Evolutionary conservation across 805 yeast species (phyloP).

Genomic region (Suhomyces kilbournensis): DNA sequence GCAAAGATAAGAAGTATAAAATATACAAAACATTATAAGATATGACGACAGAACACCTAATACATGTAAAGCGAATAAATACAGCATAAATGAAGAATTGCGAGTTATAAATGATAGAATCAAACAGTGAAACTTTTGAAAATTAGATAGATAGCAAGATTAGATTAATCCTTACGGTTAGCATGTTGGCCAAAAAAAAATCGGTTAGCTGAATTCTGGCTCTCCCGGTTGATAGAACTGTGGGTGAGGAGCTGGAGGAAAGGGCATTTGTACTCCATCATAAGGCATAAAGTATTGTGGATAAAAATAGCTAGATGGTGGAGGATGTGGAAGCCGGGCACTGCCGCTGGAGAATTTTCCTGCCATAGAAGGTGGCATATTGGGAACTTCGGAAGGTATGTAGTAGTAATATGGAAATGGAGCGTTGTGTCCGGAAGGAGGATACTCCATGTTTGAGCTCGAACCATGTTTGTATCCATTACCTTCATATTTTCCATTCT

Average conservation of each 20-base stretch:
- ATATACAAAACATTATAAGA: too few relatives aligned
- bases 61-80: not conserved
- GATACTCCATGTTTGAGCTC: not conserved
- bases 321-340: constrained; percentile 19
- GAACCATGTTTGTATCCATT: not conserved
- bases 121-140: not conserved
- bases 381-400: constrained; percentile 9
- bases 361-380: constrained; percentile 5
- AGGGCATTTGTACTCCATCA: constrained; percentile 14
- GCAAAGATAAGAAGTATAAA: too few relatives aligned
- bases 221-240: constrained; percentile 9
- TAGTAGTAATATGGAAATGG: constrained; percentile 16
- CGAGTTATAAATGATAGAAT: not conserved
- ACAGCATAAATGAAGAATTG: not conserved
- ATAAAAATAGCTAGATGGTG: constrained; percentile 25
- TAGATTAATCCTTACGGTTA: not conserved
- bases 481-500: not conserved
- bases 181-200: not conserved
- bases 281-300: constrained; percentile 26
- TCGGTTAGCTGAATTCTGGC: not conserved
- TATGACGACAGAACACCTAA: too few relatives aligned
- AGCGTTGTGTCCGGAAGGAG: not conserved
- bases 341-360: constrained; percentile 14
- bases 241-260: constrained; percentile 16
- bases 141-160: not conserved